phyloP scores from a whole-genome alignment of 2,329 filamentous ascomycete species.

The Grosmannia clavigera region DNA sequence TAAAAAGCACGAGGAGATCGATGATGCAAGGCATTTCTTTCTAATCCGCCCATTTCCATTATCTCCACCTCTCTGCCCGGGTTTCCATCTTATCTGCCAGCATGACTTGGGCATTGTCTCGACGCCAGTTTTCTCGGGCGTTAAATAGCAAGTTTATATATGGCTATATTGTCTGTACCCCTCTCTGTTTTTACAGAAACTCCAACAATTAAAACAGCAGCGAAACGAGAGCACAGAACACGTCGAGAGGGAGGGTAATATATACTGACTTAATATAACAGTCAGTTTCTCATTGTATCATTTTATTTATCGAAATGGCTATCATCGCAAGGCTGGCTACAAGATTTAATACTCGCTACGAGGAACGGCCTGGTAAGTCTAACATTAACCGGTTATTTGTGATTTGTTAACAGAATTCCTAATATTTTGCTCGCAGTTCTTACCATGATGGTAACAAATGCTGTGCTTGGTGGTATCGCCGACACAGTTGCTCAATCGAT shows the following conservation, averaged over 20 bases:
- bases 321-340: constrained; percentile 70
- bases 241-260: constrained; percentile 11
- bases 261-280: constrained; percentile 22
- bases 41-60: background rate
- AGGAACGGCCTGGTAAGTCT: constrained; percentile 64
- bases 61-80: background rate
- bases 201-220: too few species aligned
- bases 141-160: constrained; percentile 63
- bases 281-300: constrained; percentile 76
- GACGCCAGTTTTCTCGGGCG: constrained; percentile 49
- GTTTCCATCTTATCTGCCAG: constrained; percentile 9
- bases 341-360: constrained; percentile 91
- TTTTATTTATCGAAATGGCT: constrained; percentile 81
- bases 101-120: constrained; percentile 47
- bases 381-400: background rate
- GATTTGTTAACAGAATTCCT: background rate
- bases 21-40: background rate
- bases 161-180: constrained; percentile 46
- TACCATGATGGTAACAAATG: constrained; percentile 98
- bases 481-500: constrained; percentile 93
- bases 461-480: constrained; percentile 86
- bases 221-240: background rate
- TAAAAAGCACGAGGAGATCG: background rate
- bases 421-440: constrained; percentile 44
- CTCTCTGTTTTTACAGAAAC: background rate